Base-by-base conservation (phyloP, 2,329 filamentous ascomycete species). In the Coniochaeta prunicola region DNA sequence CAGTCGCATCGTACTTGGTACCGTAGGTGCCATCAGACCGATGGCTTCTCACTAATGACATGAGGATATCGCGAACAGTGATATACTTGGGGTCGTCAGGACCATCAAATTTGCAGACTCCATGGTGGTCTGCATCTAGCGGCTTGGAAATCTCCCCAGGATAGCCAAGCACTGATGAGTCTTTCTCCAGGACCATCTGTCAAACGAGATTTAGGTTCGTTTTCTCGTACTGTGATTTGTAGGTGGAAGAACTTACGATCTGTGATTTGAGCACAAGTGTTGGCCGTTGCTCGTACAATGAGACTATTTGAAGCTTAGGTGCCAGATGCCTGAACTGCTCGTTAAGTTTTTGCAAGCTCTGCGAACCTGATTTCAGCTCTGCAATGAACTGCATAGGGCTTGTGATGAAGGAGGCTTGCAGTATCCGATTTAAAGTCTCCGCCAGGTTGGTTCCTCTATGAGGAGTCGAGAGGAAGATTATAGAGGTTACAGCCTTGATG, bases 381-480 rank as follows among this genome's bases (percentile, higher is more conserved):
- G 66, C 53, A 12, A 73, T 65, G 45, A 67, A 72, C 13, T 66
- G 57, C 59, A 67, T 71, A 0, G 68, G 58, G 34, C 58, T 64
- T 0, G 58, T 26, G 56, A 56, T n/a, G 17, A 63, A 57, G 1
- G 57, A 60, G 13, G 56, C 57, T 45, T 65, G 60, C 2, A 73
- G 59, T 1, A 73, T 66, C 0, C 61, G 57, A 28, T 73, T 72
- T 12, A 74, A 58, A 1, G 65, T 67, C 15, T 69, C 61, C 0
- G 70, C 70, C 1, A 71, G 58, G 38, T 68, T 59, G 2, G 66
- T 66, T 3, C 70, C 70, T 0, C 70, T 66, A 58, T 73, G 70
- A 3, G 69, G 71, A 2, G 71, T 73, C 0, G 71, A 62, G 0
- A 73, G 62, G 50, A 73, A 74, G 0, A 66, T 60, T 19, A 73